These are phyloP conservation scores for Lasiodiplodia hormozganensis DNA, from an alignment of 2,329 filamentous ascomycete genomes.

Conservation along the genomic window DNA sequence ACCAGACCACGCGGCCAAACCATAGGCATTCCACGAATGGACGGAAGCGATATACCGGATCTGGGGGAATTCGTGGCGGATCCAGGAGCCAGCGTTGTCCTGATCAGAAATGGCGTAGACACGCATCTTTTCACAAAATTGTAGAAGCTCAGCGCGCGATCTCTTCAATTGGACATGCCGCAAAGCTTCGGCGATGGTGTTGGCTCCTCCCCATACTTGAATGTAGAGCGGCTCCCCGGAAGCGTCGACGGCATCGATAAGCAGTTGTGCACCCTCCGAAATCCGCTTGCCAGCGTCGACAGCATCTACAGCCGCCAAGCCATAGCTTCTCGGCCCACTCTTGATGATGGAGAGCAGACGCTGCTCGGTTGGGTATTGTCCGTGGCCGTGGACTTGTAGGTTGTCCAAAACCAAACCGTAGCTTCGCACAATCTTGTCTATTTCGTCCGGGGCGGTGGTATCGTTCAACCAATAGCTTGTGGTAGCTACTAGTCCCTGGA, in stretches of 20 bases:
- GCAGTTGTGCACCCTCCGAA: slow-evolving; percentile 53
- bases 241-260: slow-evolving; percentile 51
- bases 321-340: slow-evolving; percentile 49
- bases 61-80: slow-evolving; percentile 60
- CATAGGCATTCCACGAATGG: slow-evolving; percentile 64
- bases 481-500: slow-evolving; percentile 47
- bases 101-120: slow-evolving; percentile 63
- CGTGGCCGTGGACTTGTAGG: slow-evolving; percentile 56
- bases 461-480: slow-evolving; percentile 51
- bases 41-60: slow-evolving; percentile 64
- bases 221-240: slow-evolving; percentile 58
- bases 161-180: slow-evolving; percentile 45
- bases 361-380: slow-evolving; percentile 50
- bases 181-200: slow-evolving; percentile 59
- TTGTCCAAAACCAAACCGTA: slow-evolving; percentile 50
- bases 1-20: slow-evolving; percentile 62
- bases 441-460: slow-evolving; percentile 43
- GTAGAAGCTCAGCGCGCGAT: slow-evolving; percentile 39
- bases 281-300: slow-evolving; percentile 41
- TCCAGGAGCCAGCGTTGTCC: slow-evolving; percentile 64
- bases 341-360: slow-evolving; percentile 46
- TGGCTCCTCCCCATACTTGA: slow-evolving; percentile 61
- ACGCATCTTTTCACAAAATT: slow-evolving; percentile 47
- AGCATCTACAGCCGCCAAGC: slow-evolving; percentile 46
- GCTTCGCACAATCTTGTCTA: slow-evolving; percentile 45